These are phyloP conservation scores for Xylariales sp. DNA, from an alignment of 2,329 filamentous ascomycete species.

Conservation along the genomic window DNA sequence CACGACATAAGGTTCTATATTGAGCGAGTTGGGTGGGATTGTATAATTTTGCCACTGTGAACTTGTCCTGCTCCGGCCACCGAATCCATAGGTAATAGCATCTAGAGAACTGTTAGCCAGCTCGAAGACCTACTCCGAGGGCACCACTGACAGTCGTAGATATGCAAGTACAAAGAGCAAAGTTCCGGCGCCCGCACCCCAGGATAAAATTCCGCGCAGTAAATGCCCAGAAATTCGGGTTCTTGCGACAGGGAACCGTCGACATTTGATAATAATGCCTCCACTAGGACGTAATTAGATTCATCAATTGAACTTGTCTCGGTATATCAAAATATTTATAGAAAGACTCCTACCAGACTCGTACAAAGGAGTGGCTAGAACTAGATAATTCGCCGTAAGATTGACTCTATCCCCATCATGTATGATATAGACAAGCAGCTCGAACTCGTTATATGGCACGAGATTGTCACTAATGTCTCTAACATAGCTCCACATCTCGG, in stretches of 20 bases:
- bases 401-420: constrained; percentile 43
- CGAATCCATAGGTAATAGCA: background rate
- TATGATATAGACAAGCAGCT: constrained; percentile 40
- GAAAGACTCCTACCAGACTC: background rate
- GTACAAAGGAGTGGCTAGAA: background rate
- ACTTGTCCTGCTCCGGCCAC: background rate
- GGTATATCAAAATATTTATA: too few species aligned
- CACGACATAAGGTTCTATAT: background rate
- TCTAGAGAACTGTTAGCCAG: background rate
- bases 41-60: background rate
- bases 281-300: background rate
- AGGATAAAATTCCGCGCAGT: too few species aligned
- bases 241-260: too few species aligned
- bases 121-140: background rate
- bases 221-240: too few species aligned
- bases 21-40: background rate
- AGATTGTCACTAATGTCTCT: constrained; percentile 33
- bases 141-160: background rate
- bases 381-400: constrained; percentile 30
- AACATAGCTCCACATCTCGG: constrained; percentile 43
- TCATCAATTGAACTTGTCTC: background rate
- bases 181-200: background rate
- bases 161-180: background rate
- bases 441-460: constrained; percentile 37
- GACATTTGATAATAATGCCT: background rate